Conservation (phyloP, 768 basidiomycete genomes). For the Epithele typhae region DNA sequence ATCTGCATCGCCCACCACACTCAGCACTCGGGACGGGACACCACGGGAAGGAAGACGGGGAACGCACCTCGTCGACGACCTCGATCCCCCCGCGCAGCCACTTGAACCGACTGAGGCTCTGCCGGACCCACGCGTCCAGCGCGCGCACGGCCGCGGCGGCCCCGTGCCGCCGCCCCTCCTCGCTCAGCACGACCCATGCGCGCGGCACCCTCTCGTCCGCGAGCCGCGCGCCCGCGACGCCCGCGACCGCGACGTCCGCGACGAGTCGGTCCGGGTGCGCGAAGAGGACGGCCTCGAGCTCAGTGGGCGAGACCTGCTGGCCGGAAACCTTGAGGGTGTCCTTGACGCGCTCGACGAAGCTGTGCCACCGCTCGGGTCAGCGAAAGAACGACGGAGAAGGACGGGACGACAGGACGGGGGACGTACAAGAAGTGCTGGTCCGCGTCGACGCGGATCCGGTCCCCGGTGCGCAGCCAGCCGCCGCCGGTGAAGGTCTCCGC, state of each 20-base stretch:
- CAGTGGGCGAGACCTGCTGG: slow-evolving; percentile 73
- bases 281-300: slow-evolving; percentile 66
- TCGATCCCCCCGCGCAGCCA: slow-evolving; percentile 73
- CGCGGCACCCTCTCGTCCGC: slow-evolving; percentile 71
- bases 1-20: too few species aligned
- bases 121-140: slow-evolving; percentile 58
- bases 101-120: slow-evolving; percentile 69
- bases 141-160: slow-evolving; percentile 33
- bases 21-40: too few species aligned
- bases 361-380: too few species aligned
- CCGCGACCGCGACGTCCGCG: slow-evolving; percentile 65
- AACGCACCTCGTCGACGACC: slow-evolving; percentile 54
- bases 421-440: slow-evolving; percentile 64
- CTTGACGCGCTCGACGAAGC: slow-evolving; percentile 78
- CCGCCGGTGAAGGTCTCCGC: slow-evolving; percentile 56
- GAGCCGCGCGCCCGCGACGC: slow-evolving; percentile 67
- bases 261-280: slow-evolving; percentile 59
- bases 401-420: background rate
- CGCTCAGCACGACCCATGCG: slow-evolving; percentile 73
- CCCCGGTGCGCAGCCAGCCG: slow-evolving; percentile 77
- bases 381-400: too few species aligned
- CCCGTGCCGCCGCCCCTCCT: slow-evolving; percentile 48
- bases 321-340: slow-evolving; percentile 82
- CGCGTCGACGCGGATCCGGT: slow-evolving; percentile 57
- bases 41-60: too few species aligned